Base-by-base conservation (phyloP, 306 rosid genomes). In the Prunus dulcis region DNA sequence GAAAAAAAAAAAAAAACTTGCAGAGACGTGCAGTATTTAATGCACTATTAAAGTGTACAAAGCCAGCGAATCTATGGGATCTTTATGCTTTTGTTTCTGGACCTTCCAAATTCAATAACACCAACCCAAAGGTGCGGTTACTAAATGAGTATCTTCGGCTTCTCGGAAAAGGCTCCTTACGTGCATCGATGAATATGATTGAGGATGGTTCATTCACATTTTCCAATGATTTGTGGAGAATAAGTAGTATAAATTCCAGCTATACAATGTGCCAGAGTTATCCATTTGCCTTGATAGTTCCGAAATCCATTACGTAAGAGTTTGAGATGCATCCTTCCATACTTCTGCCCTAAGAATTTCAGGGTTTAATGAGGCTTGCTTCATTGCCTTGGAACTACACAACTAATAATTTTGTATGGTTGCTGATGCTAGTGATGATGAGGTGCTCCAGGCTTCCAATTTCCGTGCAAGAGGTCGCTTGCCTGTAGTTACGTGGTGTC, bases 401-500 rank as follows among this genome's bases (percentile, higher is more conserved):
- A 2, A 76, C 71, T 73, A 51, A 78, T 63, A 66, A 77, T 64
- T 61, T 77, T 46, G 55, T 45, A 5, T 81, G 56, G 67, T 72
- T 83, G 46, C 75, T 80, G 75, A 77, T 80, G 86, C 78, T 83
- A 95, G 99, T 81, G 99, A 95, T 80, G 97, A 89, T 57, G 99
- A 95, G 83, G 85, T 92, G 82, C 83, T 79, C 82, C 93, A 88
- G 78, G 97, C 99, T 77, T 87, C 89, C 77, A 86, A 68, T 80
- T 95, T 95, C 71, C 99, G 99, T 27, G 92, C 92, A 83, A 92
- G 91, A 87, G 72, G 91, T 76, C 91, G 99, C 22, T 77, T 95
- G 77, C 99, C 99, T 84, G 97, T 91, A 80, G 85, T 92, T 84
- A 83, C 99, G 30, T 95, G 99, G 99, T 95, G 97, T 79, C 88